Evolutionary conservation across 306 rosid species (phyloP), one percentile per base, ranked within the genome.

Genomic region (Vigna nakashimae): DNA sequence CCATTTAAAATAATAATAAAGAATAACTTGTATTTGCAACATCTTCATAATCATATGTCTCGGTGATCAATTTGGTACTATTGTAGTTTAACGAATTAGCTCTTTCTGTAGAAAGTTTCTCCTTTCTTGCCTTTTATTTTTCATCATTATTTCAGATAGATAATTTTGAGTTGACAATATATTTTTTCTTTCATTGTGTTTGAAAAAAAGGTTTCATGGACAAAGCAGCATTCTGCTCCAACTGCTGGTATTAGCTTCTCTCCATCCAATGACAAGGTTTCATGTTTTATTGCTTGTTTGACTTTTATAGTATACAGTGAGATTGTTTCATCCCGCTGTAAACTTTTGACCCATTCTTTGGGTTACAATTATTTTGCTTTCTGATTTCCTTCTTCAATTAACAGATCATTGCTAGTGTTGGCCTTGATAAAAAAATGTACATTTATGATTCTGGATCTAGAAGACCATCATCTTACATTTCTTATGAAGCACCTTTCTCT

Each of bases 161-260:
- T 71, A 8, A 17, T 55, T 46, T 43, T 43, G 10, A 69, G 22
- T 55, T 81, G 65, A 78, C 36, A 9, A 6, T 50, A 34, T 74
- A 32, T 15, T 7, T 62, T 60, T 84, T 59, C 26, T 63, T 63
- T 67, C 36, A 45, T 11, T 56, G 10, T 17, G 53, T 42, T 24
- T 24, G 14, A 32, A 28, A 83, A 65, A 28, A 80, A 96, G 99
- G 85, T 88, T 65, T 92, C 99, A 73, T 96, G 99, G 99, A 78
- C 81, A 90, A 96, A 92, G 88, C 99, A 91, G 86, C 99, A 96
- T 86, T 93, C 98, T 71, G 99, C 99, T 26, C 99, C 99, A 63
- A 88, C 97, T 79, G 98, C 98, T 80, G 99, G 97, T 79, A 84
- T 93, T 88, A 83, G 98, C 89, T 92, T 96, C 89, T 96, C 98